Base-by-base conservation (phyloP, 495 filamentous ascomycete genomes). In the Neurospora tetraspora region DNA sequence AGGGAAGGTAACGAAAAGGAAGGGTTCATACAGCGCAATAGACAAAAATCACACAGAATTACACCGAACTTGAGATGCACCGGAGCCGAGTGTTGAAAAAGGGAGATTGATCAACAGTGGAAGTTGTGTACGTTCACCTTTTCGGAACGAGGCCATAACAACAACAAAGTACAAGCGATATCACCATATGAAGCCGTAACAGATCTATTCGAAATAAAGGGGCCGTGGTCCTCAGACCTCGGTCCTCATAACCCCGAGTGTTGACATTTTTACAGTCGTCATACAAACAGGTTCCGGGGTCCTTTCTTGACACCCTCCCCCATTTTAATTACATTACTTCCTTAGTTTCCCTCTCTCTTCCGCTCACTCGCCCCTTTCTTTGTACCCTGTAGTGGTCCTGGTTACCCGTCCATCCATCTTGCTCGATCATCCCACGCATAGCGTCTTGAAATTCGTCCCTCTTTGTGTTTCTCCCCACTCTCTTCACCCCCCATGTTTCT, bases 401-500 rank as follows among this genome's bases (percentile, higher is more conserved):
- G 53, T 65, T 34, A 34, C 53, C 53, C 53, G 7, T 65, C 27
- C 53, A 2, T 12, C 53, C 23, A 61, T 65, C 27, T 59, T 9
- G 3, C 27, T 36, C 53, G 5, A 31, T 31, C 27, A 34, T 65
- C 53, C 27, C 27, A 65, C 14, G 34, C 27, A 65, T 65, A 65
- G 14, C 27, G 34, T 34, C 27, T 27, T 34, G 27, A 65, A 65
- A 18, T 65, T 36, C 53, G 27, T 65, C 12, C 27, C 27, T 18
- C 7, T 59, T 3, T 31, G 5, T 27, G 11, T 27, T 23, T 27
- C 23, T 59, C 2, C 20, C 20, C n/a, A 6, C 34, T 36, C 20
- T 18, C 27, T 18, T 65, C 53, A 65, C 5, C 53, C 53, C 1
- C 27, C 27, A 34, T 82, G 80, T 68, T 83, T 85, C 76, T 91